A percentile compares a stretch with the other conserved stretches of the same genome.
Evolutionary conservation across 202 grass and related monocot genomes (phyloP).

Genomic region (Setaria viridis): DNA sequence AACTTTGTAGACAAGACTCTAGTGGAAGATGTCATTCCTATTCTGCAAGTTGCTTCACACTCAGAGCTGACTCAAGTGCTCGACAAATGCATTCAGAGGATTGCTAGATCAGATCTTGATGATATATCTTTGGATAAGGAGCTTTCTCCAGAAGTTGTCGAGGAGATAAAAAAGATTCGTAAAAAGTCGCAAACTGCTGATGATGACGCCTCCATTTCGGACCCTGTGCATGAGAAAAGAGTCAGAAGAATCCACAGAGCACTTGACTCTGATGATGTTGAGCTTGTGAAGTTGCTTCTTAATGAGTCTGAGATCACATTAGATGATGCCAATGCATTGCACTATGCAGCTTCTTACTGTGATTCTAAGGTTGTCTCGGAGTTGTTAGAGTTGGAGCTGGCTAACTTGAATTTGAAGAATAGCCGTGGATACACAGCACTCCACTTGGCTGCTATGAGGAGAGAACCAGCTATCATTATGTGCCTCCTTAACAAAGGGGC

Average conservation of each 20-base stretch:
- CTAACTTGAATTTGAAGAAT: conserved; percentile 94
- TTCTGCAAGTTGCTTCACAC: conserved; percentile 79
- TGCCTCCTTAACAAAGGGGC: conserved; percentile 85
- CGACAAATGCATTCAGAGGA: conserved; percentile 79
- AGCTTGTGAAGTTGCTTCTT: conserved; percentile 96
- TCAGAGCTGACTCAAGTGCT: conserved; percentile 61
- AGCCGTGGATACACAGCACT: conserved; percentile 78
- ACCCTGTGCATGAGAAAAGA: conserved; percentile 78
- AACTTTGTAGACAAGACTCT: conserved; percentile 94
- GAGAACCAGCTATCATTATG: conserved; percentile 86
- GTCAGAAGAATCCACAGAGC: conserved; percentile 85
- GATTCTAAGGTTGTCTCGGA: conserved; percentile 92
- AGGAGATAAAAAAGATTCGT: conserved; percentile 65
- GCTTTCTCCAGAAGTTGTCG: conserved; percentile 60
- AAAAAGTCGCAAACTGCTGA: conserved; percentile 51
- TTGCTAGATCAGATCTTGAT: conserved; percentile 87
- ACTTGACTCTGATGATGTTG: conserved; percentile 96
- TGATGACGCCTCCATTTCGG: conserved; percentile 35
- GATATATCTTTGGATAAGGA: conserved; percentile 83
- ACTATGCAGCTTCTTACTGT: conserved; percentile 89
- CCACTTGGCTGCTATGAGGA: conserved; percentile 94
- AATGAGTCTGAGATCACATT: conserved; percentile 91
- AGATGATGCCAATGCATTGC: conserved; percentile 87
- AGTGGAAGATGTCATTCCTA: conserved; percentile 86
- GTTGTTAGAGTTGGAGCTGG: conserved; percentile 66